Base-by-base conservation (phyloP, 768 basidiomycete species). In the Agrocybe praecox region DNA sequence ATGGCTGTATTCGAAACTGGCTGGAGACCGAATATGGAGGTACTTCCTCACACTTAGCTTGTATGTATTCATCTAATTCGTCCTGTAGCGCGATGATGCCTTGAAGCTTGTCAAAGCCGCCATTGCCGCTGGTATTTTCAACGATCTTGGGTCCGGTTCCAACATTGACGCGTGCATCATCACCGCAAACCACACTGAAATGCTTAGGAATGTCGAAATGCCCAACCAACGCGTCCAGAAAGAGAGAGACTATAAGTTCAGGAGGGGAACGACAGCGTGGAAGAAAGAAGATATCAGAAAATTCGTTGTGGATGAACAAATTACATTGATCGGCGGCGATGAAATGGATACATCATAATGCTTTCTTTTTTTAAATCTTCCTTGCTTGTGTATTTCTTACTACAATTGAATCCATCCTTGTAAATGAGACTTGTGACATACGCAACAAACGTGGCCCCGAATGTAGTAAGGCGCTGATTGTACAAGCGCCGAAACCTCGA, bases 151-250 rank as follows among this genome's bases (percentile, higher is more conserved):
- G 3, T 98, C 96, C 0, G 97, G 97, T 43, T 95, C 93, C n/a
- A 98, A 99, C 70, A 85, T 98, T 65, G 97, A 99, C 72, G 96
- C 95, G 1, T 96, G 96, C 71, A 84, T 98, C 63, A 96, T 99
- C 74, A 95, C 93, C 4, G 87, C 89, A 45, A 76, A 81, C 47
- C 78, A 86, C 58, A 96, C 95, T 0, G 94, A 97, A 72, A 96
- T 92, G 91, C 76, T 98, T 57, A 84, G 97, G 59, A 98, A 98
- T 76, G 91, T 90, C 69, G 88, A 91, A 73, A 95, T 83, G 79
- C 97, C 97, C 1, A 96, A 95, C 69, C 82, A 89, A 64, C 84
- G 94, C 7, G 89, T 85, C 21, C 75, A 84, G 71, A 92, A 94
- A 69, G 92, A 94, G 72, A 78, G 83, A 53, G 78, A 74, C 56